These are phyloP conservation scores for Gracilariopsis chorda DNA, from an alignment of 23 red algal species.

Conservation along the genomic window DNA sequence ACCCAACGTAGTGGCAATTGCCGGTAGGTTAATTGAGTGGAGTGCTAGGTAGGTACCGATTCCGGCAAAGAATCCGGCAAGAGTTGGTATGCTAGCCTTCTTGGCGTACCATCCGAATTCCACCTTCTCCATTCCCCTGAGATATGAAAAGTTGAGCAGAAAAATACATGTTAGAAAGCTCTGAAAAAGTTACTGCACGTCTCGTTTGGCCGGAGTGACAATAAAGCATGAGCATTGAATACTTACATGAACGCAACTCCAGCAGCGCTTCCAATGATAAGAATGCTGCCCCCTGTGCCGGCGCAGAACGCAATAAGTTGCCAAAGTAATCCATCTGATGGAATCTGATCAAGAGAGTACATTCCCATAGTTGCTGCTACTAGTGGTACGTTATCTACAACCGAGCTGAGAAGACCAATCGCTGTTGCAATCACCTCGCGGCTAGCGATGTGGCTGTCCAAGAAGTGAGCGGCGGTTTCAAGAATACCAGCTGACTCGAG, in stretches of 20 bases:
- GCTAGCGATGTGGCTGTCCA: conserved; percentile 66
- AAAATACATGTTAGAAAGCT: no score
- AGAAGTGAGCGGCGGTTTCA: conserved; percentile 39
- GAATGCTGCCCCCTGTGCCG: conserved; percentile 80
- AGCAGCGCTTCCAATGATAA: conserved; percentile 96
- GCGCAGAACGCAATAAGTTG: conserved; percentile 95
- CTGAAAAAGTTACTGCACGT: no score
- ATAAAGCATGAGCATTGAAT: no score
- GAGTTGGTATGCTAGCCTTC: conserved; percentile 68
- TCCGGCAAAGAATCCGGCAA: conserved; percentile 82
- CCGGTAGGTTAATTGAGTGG: conserved; percentile 46
- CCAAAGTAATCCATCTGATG: conserved; percentile 79
- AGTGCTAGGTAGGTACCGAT: conserved; percentile 69
- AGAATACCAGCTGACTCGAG: conserved; percentile 92
- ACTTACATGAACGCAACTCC: conserved; percentile 96
- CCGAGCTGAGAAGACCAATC: conserved; percentile 82
- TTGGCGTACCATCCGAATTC: conserved; percentile 96
- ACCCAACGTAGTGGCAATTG: conserved; percentile 31
- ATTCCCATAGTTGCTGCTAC: conserved; percentile 99
- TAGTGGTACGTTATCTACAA: conserved; percentile 98
- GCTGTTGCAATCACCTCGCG: conserved; percentile 80
- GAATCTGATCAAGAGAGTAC: conserved; percentile 84
- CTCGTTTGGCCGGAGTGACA: no score
- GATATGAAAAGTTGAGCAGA: no score
- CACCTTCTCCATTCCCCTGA: conserved; percentile 90